phyloP scores from a whole-genome alignment of 2,329 filamentous ascomycete species.

The Aschersonia sp. region DNA sequence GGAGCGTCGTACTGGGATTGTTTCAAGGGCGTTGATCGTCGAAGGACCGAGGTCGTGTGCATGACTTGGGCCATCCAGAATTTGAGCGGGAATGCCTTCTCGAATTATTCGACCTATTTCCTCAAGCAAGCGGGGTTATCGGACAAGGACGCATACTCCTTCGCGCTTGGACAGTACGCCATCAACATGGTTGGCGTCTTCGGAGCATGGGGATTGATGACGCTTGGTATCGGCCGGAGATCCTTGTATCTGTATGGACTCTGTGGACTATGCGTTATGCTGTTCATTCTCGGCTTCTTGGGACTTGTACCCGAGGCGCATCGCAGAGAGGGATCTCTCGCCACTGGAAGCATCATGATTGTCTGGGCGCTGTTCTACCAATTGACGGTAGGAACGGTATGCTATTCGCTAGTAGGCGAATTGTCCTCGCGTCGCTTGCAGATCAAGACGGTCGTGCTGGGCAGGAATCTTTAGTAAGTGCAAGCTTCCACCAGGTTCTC shows the following conservation, averaged over 20 bases:
- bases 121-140: constrained; percentile 43
- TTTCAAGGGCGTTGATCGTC: constrained; percentile 64
- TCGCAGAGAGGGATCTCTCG: constrained; percentile 47
- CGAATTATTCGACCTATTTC: constrained; percentile 52
- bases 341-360: constrained; percentile 76
- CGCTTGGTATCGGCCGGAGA: constrained; percentile 57
- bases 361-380: constrained; percentile 75
- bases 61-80: constrained; percentile 51
- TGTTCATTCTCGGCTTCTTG: constrained; percentile 73
- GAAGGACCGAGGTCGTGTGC: constrained; percentile 59
- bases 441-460: constrained; percentile 84
- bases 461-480: constrained; percentile 56
- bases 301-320: constrained; percentile 53
- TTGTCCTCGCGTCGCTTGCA: constrained; percentile 69
- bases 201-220: constrained; percentile 71
- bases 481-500: not conserved
- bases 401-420: constrained; percentile 78
- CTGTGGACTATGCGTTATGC: constrained; percentile 57
- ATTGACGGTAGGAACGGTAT: constrained; percentile 75
- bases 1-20: constrained; percentile 70
- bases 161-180: constrained; percentile 48
- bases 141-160: constrained; percentile 36
- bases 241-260: constrained; percentile 65
- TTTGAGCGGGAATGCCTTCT: constrained; percentile 47
- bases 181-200: constrained; percentile 72